Percentiles rank a stretch among this genome's conserved stretches.
Conservation (phyloP, 2,329 filamentous ascomycete genomes). For the Hypoxylon sp. region DNA sequence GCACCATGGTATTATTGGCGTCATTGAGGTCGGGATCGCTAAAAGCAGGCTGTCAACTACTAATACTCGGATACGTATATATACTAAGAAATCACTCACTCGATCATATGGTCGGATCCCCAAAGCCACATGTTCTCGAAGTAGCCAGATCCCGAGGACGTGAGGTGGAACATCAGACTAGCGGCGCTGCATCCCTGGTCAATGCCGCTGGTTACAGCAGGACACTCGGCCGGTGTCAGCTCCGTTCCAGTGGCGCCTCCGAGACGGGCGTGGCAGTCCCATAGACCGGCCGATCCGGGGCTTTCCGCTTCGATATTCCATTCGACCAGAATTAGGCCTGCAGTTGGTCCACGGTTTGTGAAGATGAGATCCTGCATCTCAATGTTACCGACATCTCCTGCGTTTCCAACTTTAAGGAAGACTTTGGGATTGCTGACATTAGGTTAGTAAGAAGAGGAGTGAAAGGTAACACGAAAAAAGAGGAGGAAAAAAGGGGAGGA, state of each 20-base stretch:
- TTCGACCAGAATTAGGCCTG: constrained; percentile 79
- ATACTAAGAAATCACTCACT: too few relatives aligned
- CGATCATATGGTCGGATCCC: not conserved
- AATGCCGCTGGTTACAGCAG: constrained; percentile 59
- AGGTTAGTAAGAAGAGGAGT: too few relatives aligned
- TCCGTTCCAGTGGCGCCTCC: constrained; percentile 75
- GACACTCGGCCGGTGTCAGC: constrained; percentile 74
- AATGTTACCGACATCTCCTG: constrained; percentile 73
- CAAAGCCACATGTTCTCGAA: constrained; percentile 70
- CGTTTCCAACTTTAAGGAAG: constrained; percentile 74
- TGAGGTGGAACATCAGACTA: constrained; percentile 66
- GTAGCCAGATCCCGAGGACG: constrained; percentile 62
- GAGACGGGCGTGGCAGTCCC: constrained; percentile 60
- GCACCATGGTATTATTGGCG: too few relatives aligned
- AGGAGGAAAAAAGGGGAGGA: too few relatives aligned
- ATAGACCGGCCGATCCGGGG: constrained; percentile 65
- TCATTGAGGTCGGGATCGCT: too few relatives aligned
- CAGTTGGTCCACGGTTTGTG: constrained; percentile 74
- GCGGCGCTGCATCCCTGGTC: constrained; percentile 69
- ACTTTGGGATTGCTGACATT: constrained; percentile 68
- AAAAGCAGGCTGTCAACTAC: too few relatives aligned
- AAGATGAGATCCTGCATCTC: constrained; percentile 80
- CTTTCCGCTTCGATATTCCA: constrained; percentile 74
- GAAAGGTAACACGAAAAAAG: too few relatives aligned
- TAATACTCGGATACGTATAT: too few relatives aligned